Evolutionary conservation across 106 monocot species (phyloP), one percentile per base, ranked within the genome.

Genomic region (Posidonia australis): DNA sequence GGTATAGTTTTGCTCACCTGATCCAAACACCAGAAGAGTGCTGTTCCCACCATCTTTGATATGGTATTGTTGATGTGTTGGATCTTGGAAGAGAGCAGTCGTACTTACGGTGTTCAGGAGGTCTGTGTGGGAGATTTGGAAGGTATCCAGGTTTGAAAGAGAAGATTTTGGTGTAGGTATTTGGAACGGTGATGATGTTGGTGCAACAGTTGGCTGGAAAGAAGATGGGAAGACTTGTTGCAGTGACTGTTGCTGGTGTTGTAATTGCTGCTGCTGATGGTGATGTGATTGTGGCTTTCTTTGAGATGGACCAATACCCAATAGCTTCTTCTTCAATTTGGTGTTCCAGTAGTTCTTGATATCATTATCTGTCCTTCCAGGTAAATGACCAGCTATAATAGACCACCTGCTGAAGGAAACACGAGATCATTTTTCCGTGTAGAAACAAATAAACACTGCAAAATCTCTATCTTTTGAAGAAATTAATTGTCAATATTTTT

Each of bases 331-430:
- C 78, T 85, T 85, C 60, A 85, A 69, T 61, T 76, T 85, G 23
- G 85, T 78, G 75, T 85, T 85, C 85, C 85, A 85, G 72, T 85
- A 81, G 72, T 85, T 85, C 68, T 85, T 85, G 71, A 85, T 85
- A 51, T 85, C 85, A 51, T 85, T 85, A 31, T 85, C 85, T 21
- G 85, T 85, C 48, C 85, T 85, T 13, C 81, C 85, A 19, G 85
- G 85, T 25, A 85, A 58, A 54, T 85, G 81, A 0, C 74, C 44
- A 52, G 85, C 85, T 36, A 85, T 85, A 46, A 85, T 72, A 12
- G 85, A 85, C 85, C 85, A 85, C 72, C 85, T 85, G 73, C 58
- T 45, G 11, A 23, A 25, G 36, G 25, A 21, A 32, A 30, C 22
- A 13, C 13, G 12, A 60, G 22, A 60, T 58, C 6, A 55, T 0